A percentile compares a stretch with the other conserved stretches of the same genome.
These are phyloP conservation scores for Phytophthora pistaciae DNA, from an alignment of 352 stramenopile genomes.

Conservation along the genomic window DNA sequence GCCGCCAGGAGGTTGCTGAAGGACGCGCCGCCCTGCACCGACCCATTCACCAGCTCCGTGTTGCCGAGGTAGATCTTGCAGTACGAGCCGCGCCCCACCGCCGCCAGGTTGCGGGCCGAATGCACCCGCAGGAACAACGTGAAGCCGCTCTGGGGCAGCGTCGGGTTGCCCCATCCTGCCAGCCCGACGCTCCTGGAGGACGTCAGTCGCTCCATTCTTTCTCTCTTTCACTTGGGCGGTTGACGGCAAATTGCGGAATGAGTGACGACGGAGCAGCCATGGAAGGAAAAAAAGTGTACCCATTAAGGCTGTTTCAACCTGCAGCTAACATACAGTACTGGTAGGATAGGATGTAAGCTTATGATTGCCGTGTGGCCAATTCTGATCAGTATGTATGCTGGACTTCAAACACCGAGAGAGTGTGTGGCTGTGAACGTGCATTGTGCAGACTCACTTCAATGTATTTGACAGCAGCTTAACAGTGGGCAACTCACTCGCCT, in stretches of 20 bases:
- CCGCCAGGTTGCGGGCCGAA: constrained; percentile 60
- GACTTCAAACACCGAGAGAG: background rate
- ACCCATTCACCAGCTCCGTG: constrained; percentile 56
- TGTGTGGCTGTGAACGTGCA: background rate
- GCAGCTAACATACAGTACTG: too few relatives aligned
- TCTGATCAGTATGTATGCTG: background rate
- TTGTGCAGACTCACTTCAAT: background rate
- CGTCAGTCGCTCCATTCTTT: constrained; percentile 26
- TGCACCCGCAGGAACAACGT: constrained; percentile 74
- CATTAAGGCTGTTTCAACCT: constrained; percentile 22
- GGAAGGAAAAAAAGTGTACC: constrained; percentile 30
- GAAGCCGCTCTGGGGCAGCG: constrained; percentile 36
- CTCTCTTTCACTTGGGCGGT: background rate
- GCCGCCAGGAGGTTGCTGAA: constrained; percentile 33
- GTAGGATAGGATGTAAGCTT: background rate
- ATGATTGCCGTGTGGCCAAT: background rate
- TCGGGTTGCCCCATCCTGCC: constrained; percentile 33
- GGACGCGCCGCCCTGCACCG: constrained; percentile 28
- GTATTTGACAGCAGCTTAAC: background rate
- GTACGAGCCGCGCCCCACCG: constrained; percentile 57
- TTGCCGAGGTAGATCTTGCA: constrained; percentile 77
- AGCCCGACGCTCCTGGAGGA: constrained; percentile 26
- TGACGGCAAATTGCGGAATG: constrained; percentile 27
- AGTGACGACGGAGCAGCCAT: background rate
- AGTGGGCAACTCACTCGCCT: background rate